A percentile compares a stretch with the other conserved stretches of the same genome.
phyloP scores from a whole-genome alignment of 345 rosid genomes.

The Turritis glabra region DNA sequence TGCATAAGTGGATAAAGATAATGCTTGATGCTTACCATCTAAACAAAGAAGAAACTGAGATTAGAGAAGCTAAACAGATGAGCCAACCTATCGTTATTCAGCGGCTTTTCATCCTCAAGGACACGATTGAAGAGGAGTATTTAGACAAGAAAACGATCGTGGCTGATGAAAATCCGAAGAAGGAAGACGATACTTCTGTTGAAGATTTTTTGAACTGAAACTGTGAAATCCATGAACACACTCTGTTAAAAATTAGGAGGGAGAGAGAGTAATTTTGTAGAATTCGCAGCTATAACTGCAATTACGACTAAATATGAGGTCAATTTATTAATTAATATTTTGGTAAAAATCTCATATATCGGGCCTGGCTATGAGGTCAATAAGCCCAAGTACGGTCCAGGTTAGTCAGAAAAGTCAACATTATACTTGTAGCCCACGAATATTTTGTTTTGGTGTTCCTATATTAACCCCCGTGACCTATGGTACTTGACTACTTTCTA shows the following conservation, averaged over 20 bases:
- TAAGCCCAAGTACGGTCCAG: slow-evolving; percentile 28
- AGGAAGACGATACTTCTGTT: slow-evolving; percentile 36
- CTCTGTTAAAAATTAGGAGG: slow-evolving; percentile 6
- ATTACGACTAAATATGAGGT: neutral
- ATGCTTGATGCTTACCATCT: slow-evolving; percentile 87
- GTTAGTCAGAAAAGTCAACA: neutral
- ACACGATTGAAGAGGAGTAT: slow-evolving; percentile 87
- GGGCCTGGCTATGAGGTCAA: neutral
- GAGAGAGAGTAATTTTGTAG: slow-evolving; percentile 16
- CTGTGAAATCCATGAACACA: neutral
- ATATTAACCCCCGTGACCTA: neutral
- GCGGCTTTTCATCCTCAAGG: slow-evolving; percentile 78
- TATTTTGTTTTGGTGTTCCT: neutral
- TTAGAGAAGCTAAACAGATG: slow-evolving; percentile 83
- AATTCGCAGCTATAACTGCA: neutral
- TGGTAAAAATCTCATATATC: neutral
- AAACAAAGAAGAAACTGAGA: slow-evolving; percentile 76
- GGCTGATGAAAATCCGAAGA: slow-evolving; percentile 19
- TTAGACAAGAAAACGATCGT: slow-evolving; percentile 42
- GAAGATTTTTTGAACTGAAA: slow-evolving; percentile 43
- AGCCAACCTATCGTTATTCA: slow-evolving; percentile 87
- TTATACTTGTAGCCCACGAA: slow-evolving; percentile 35
- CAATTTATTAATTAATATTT: neutral
- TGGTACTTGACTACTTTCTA: neutral
- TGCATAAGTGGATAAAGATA: slow-evolving; percentile 87